Base-by-base conservation (phyloP, 2,329 filamentous ascomycete genomes). In the Trichoderma harzianum region DNA sequence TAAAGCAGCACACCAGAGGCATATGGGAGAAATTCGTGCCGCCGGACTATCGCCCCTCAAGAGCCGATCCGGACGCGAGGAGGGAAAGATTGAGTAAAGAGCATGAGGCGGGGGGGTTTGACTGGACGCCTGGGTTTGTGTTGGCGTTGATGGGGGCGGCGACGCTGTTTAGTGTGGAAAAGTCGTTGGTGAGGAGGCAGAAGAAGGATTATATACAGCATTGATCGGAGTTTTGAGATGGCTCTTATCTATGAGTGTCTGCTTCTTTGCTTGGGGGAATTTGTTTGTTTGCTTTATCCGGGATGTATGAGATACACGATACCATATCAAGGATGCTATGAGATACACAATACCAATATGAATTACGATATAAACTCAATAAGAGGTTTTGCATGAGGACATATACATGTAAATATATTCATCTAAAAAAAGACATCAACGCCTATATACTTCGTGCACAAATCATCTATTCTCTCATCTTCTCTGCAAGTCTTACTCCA, bases 101-200 rank as follows among this genome's bases (percentile, higher is more conserved):
- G n/a, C 69, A 73, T 11, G 71, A 73, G 24, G 68, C 47, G 11
- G 36, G 28, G 1, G 72, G 71, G 5, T 73, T 73, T 21, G 71
- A 72, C 47, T 73, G 72, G 72, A 70, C 62, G 28, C 62, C 53
- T 3, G 72, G 70, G 7, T 5, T 73, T 11, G 71, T 63, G 34
- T 30, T 73, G 7, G 72, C 43, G 24, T n/a, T 73, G 55, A 60
- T 70, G 12, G 72, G 72, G 12, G 72, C 72, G 21, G 51, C 71
- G 34, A 68, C 68, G 26, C 24, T 70, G 5, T 73, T 73, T 34
- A 72, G 68, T 28, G 53, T 69, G 16, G 72, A 73, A 11, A 72
- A n/a, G 63, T 62, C 66, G 28, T 26, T 74, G 24, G 21, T 62
- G 2, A 66, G 18, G 62, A 72, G 65, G 62, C 58, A 32, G 39